These are phyloP conservation scores for Fraxinus sp. DNA, from an alignment of 305 asterid genomes.

Conservation along the genomic window DNA sequence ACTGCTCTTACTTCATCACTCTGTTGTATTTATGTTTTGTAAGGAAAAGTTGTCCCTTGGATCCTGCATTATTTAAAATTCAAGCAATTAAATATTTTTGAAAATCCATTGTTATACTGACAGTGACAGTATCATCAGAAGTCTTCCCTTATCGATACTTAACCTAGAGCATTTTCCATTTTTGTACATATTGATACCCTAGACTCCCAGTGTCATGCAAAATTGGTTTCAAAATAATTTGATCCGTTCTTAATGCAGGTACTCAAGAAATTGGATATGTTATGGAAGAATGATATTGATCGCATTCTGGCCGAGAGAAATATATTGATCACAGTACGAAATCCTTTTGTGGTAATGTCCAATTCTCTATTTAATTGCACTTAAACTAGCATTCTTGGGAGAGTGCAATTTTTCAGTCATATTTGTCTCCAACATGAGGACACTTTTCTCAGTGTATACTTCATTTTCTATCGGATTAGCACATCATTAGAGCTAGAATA, in stretches of 20 bases:
- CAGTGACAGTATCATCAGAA: not conserved
- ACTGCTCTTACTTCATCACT: not conserved
- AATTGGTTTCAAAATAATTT: constrained; percentile 21
- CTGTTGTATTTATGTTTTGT: not conserved
- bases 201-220: constrained; percentile 4
- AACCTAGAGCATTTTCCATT: constrained; percentile 20
- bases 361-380: constrained; percentile 15
- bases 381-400: constrained; percentile 20
- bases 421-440: constrained; percentile 16
- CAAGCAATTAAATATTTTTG: constrained; percentile 11
- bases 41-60: not conserved
- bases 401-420: constrained; percentile 9
- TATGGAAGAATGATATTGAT: constrained; percentile 92
- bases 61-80: not conserved
- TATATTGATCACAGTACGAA: constrained; percentile 87
- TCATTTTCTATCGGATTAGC: not conserved
- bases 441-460: not conserved
- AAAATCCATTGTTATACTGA: constrained; percentile 6
- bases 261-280: constrained; percentile 85
- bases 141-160: constrained; percentile 17
- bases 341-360: constrained; percentile 85
- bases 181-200: constrained; percentile 11
- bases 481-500: constrained; percentile 16
- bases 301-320: constrained; percentile 96
- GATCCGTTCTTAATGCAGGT: constrained; percentile 55